A percentile compares a stretch with the other conserved stretches of the same genome.
These are phyloP conservation scores for Cryphonectria carpinicola DNA, from an alignment of 2,329 filamentous ascomycete species.

Conservation along the genomic window DNA sequence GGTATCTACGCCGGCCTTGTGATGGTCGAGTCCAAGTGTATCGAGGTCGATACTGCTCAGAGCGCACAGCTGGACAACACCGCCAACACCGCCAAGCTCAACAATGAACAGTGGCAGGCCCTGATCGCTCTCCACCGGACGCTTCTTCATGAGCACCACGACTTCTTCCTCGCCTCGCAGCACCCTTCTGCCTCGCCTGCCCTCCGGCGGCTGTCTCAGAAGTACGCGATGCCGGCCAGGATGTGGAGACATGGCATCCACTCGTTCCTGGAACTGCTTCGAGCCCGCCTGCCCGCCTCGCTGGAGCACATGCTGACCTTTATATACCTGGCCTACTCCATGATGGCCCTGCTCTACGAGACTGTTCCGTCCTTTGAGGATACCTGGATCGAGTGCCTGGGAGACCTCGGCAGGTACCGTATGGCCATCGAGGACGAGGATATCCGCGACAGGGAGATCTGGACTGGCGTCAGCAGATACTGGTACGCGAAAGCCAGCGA, in stretches of 20 bases:
- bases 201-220: constrained; percentile 70
- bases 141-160: constrained; percentile 79
- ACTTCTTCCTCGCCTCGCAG: constrained; percentile 85
- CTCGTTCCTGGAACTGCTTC: constrained; percentile 76
- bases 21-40: constrained; percentile 86
- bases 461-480: constrained; percentile 77
- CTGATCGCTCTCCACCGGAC: constrained; percentile 82
- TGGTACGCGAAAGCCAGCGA: constrained; percentile 89
- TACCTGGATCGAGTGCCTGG: constrained; percentile 92
- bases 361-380: constrained; percentile 82
- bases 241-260: constrained; percentile 97
- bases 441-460: constrained; percentile 73
- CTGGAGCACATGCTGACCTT: constrained; percentile 90
- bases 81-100: constrained; percentile 49
- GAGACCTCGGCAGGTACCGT: constrained; percentile 78
- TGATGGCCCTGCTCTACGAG: constrained; percentile 86
- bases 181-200: constrained; percentile 77
- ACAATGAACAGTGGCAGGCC: constrained; percentile 79
- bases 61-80: constrained; percentile 49
- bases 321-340: constrained; percentile 85
- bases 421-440: constrained; percentile 93
- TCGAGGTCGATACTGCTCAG: constrained; percentile 74
- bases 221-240: constrained; percentile 87
- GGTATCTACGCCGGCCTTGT: constrained; percentile 82
- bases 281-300: constrained; percentile 74